Percentiles rank a stretch among this genome's conserved stretches.
Evolutionary conservation across 768 basidiomycete species (phyloP).

Genomic region (Clitopilus hobsonii): DNA sequence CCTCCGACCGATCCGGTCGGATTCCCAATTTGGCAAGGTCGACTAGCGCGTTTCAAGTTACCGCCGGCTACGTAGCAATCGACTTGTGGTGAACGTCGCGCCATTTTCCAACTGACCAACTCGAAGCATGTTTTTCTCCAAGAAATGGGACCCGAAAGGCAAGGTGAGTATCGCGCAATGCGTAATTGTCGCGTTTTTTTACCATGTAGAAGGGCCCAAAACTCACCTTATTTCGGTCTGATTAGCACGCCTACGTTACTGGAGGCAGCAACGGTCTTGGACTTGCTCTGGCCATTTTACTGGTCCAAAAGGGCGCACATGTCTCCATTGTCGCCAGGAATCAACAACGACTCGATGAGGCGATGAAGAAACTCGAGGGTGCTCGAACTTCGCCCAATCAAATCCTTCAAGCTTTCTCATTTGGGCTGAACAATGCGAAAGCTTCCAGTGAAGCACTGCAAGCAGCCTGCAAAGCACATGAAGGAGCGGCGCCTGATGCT

Average conservation of each 20-base stretch:
- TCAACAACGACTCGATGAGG: slow-evolving; percentile 54
- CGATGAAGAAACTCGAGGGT: slow-evolving; percentile 61
- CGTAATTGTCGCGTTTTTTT: slow-evolving; percentile 21
- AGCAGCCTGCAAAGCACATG: slow-evolving; percentile 49
- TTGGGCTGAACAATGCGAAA: slow-evolving; percentile 48
- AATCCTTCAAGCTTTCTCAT: slow-evolving; percentile 61
- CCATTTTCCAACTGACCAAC: too few species aligned
- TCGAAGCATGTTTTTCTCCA: slow-evolving; percentile 11
- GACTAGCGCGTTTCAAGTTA: too few species aligned
- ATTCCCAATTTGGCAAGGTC: too few species aligned
- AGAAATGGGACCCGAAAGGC: slow-evolving; percentile 38
- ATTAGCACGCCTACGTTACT: slow-evolving; percentile 82
- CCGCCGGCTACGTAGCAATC: too few species aligned
- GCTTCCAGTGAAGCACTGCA: slow-evolving; percentile 59
- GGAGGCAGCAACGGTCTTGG: slow-evolving; percentile 84
- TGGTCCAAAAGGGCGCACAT: slow-evolving; percentile 68
- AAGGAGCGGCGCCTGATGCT: slow-evolving; percentile 64
- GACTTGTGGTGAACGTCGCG: too few species aligned
- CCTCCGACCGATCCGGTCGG: too few species aligned
- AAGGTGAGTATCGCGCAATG: slow-evolving; percentile 26
- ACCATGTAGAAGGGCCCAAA: slow-evolving; percentile 55
- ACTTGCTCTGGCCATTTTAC: slow-evolving; percentile 61
- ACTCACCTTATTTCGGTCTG: slow-evolving; percentile 34
- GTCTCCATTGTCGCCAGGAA: slow-evolving; percentile 85
- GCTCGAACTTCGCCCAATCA: slow-evolving; percentile 55